These are phyloP conservation scores for Oryza rufipogon DNA, from an alignment of 176 grass and related monocot genomes.

Conservation along the genomic window DNA sequence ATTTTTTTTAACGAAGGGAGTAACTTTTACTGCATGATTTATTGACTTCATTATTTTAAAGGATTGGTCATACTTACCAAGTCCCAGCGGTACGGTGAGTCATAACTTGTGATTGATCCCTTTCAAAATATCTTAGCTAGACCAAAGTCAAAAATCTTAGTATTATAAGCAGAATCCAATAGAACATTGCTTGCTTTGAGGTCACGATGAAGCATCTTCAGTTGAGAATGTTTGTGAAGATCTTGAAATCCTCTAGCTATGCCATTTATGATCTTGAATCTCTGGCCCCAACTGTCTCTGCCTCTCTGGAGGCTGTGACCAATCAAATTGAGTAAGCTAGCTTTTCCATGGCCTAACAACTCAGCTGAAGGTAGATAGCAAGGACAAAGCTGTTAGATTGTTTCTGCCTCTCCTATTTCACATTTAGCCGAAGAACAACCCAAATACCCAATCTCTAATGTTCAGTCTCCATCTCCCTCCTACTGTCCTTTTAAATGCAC, in stretches of 20 bases:
- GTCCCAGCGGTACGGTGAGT: constrained; percentile 48
- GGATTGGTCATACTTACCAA: constrained; percentile 45
- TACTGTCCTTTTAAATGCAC: too few species aligned
- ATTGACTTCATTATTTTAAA: neutral
- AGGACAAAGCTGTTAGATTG: too few species aligned
- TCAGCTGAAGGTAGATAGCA: too few species aligned
- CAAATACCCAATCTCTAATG: too few species aligned
- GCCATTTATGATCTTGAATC: constrained; percentile 42
- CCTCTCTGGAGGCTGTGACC: too few species aligned
- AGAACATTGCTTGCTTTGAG: constrained; percentile 27
- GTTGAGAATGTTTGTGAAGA: constrained; percentile 57
- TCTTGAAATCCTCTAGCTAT: constrained; percentile 53
- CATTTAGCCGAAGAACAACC: too few species aligned
- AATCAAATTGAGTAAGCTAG: too few species aligned
- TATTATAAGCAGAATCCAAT: constrained; percentile 28
- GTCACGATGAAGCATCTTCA: constrained; percentile 43
- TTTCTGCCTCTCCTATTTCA: too few species aligned
- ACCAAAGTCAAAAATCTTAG: constrained; percentile 62
- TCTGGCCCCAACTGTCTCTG: constrained; percentile 17
- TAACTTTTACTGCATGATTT: too few species aligned
- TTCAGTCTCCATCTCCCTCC: too few species aligned
- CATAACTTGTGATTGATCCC: constrained; percentile 38
- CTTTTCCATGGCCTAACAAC: too few species aligned
- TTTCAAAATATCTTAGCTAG: constrained; percentile 48
- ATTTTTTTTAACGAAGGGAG: too few species aligned